Base-by-base conservation (phyloP, 345 rosid species). In the Turritis glabra region DNA sequence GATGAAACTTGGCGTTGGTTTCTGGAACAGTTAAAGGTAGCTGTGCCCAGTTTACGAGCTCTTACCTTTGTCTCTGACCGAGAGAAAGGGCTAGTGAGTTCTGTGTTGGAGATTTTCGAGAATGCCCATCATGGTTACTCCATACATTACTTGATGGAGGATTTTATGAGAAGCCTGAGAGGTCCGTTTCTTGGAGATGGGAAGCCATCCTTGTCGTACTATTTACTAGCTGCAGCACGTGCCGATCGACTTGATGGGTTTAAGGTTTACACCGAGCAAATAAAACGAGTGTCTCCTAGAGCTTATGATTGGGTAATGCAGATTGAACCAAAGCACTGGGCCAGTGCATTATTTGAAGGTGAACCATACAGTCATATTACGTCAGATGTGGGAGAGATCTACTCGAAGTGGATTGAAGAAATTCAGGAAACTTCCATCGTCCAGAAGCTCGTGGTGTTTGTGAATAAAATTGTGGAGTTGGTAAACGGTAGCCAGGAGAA, bases 111-210 rank as follows among this genome's bases (percentile, higher is more conserved):
- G 80, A 69, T 88, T 56, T 94, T 91, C 76, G 88, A 84, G 75
- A 84, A 86, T 66, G 79, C 89, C 13, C 81, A 84, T 80, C 82
- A 85, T 71, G 97, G 95, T 43, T 90, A 86, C 75, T 90, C 95
- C 12, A 77, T 91, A 67, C 89, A 80, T 77, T 88, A 87, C 73
- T 81, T 94, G 80, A 80, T 87, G 78, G 96, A 90, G 76, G 85
- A 82, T 80, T 87, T 91, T 73, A 85, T 84, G 85, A 82, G 78
- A 75, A 85, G 81, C 73, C 79, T 85, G 74, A 80, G 79, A 84
- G 97, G 88, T 53, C 98, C 97, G 14, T 91, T 93, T 78, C 84
- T 81, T 44, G 98, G 94, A 56, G 97, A 89, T 38, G 96, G 97
- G 48, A 91, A 80, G 80, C 78, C 81, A 67, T 80, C 90, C n/a